Evolutionary conservation across 2,329 filamentous ascomycete genomes (phyloP).

Genomic region (Botrytis fabae): DNA sequence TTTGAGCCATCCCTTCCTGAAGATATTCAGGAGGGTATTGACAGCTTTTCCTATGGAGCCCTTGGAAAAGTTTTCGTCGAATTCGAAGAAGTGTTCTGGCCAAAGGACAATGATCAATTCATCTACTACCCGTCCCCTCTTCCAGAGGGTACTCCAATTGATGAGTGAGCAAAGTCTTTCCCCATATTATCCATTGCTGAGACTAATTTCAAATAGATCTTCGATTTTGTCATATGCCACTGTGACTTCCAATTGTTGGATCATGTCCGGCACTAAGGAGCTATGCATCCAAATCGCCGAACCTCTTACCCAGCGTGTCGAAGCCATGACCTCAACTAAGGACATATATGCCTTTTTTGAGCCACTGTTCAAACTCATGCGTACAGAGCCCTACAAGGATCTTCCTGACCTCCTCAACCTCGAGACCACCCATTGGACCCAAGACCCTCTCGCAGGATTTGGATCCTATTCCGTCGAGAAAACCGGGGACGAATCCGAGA

Average conservation of each 20-base stretch:
- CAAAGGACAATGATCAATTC: conserved; percentile 49
- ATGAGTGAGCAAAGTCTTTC: conserved; percentile 29
- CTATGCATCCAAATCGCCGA: conserved; percentile 48
- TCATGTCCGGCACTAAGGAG: conserved; percentile 46
- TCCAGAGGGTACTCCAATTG: conserved; percentile 37
- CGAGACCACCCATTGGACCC: conserved; percentile 48
- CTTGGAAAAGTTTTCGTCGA: conserved; percentile 48
- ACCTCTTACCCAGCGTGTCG: conserved; percentile 47
- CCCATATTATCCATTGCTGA: too few relatives aligned
- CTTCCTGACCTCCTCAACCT: conserved; percentile 44
- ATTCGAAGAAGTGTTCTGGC: conserved; percentile 47
- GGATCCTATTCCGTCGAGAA: conserved; percentile 48
- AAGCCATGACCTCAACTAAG: conserved; percentile 44
- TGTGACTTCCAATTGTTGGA: conserved; percentile 47
- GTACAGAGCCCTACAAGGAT: conserved; percentile 47
- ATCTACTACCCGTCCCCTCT: conserved; percentile 46
- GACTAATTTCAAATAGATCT: conserved; percentile 23
- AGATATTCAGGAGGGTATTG: conserved; percentile 43
- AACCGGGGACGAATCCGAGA: conserved; percentile 45
- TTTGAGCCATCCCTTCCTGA: conserved; percentile 44
- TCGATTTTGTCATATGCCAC: conserved; percentile 47
- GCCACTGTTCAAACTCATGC: conserved; percentile 47
- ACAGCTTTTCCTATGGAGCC: conserved; percentile 45
- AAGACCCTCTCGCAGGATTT: conserved; percentile 47
- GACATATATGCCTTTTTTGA: conserved; percentile 47